Conservation (phyloP, 768 basidiomycete genomes). For the Boletus rubroflammeus region DNA sequence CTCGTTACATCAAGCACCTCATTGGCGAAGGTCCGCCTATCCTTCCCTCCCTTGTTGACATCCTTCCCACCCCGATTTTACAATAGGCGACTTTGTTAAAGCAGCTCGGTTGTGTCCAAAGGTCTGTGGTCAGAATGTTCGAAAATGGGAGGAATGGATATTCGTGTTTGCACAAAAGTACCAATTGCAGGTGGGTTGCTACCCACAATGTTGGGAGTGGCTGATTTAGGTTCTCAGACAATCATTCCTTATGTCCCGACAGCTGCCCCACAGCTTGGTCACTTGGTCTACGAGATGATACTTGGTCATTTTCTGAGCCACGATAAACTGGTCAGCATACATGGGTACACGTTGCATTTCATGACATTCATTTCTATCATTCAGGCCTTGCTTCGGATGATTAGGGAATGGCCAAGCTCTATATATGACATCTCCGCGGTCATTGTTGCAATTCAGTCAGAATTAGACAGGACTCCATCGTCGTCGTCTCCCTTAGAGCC, state of each 20-base stretch:
- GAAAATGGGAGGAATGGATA: constrained; percentile 95
- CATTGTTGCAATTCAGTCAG: constrained; percentile 82
- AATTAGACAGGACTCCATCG: constrained; percentile 62
- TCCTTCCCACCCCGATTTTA: not conserved
- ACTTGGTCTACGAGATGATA: constrained; percentile 92
- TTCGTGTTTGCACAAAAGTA: constrained; percentile 82
- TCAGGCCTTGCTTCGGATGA: constrained; percentile 74
- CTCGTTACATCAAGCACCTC: constrained; percentile 84
- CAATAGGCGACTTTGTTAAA: constrained; percentile 59
- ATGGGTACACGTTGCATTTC: not conserved
- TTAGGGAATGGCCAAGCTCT: constrained; percentile 85
- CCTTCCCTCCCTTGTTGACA: not conserved
- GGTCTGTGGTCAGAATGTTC: constrained; percentile 75
- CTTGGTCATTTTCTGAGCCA: constrained; percentile 80
- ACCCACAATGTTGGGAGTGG: not conserved
- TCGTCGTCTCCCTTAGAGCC: constrained; percentile 45
- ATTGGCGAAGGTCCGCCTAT: constrained; percentile 62
- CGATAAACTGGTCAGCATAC: constrained; percentile 58
- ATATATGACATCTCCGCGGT: constrained; percentile 89
- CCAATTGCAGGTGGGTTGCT: constrained; percentile 63
- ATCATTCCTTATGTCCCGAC: constrained; percentile 92
- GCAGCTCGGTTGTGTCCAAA: constrained; percentile 83
- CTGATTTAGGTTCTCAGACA: constrained; percentile 41
- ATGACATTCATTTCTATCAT: not conserved
- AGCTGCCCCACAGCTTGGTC: constrained; percentile 71